Evolutionary conservation across 2,329 filamentous ascomycete genomes (phyloP), one percentile per base, ranked within the genome.

Genomic region (Lithohypha guttulata): DNA sequence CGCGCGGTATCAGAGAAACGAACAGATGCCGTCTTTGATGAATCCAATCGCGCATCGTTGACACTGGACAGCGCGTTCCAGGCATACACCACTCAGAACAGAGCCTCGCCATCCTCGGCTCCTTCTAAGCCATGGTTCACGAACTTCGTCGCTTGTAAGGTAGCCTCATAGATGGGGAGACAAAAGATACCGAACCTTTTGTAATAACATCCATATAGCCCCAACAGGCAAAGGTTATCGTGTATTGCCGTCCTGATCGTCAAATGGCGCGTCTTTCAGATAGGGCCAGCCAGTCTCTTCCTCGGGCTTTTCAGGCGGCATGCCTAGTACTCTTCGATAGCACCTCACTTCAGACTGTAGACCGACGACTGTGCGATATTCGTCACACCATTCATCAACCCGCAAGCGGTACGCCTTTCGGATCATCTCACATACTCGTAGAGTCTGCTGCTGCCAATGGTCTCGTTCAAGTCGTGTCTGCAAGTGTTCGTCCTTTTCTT

Each of bases 211-310:
- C n/a, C n/a, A n/a, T n/a, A n/a, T n/a, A n/a, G n/a, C n/a, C n/a
- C n/a, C n/a, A n/a, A n/a, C n/a, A n/a, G n/a, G n/a, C n/a, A n/a
- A n/a, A n/a, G n/a, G n/a, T 31, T 6, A 30, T 6, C 34, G n/a
- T 22, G n/a, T n/a, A n/a, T n/a, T n/a, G n/a, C n/a, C n/a, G n/a
- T 22, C 37, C 20, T 40, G 37, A 32, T 52, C 49, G 42, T 54
- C 54, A n/a, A 58, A 49, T 10, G 59, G 56, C 19, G 59, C 47
- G 45, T 66, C 58, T 51, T 66, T 66, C 30, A 69, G 51, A 31
- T 68, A 61, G 43, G 65, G 62, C 59, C 61, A 69, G 18, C 66
- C 66, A 41, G 59, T 66, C 51, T 69, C 66, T 19, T 68, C 64
- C 42, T 69, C 65, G 1, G 59, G 59, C 42, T 60, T 63, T 52